Evolutionary conservation across 352 stramenopile species (phyloP).

Genomic region (Phytopythium oedochilum): DNA sequence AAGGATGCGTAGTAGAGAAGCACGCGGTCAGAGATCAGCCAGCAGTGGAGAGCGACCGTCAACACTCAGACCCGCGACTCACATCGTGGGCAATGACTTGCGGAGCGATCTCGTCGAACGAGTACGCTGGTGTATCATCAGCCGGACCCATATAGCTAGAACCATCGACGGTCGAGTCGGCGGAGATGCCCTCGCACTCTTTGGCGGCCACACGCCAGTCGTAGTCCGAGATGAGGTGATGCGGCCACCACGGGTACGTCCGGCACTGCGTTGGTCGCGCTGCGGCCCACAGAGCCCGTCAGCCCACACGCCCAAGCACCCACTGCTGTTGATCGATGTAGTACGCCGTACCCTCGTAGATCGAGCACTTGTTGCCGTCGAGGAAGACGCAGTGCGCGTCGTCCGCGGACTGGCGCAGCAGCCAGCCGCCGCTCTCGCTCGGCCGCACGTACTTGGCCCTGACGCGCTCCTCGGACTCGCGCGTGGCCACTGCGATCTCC

Average conservation of each 20-base stretch:
- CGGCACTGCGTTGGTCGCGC: conserved; percentile 71
- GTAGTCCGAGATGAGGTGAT: conserved; percentile 73
- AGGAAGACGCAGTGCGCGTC: conserved; percentile 66
- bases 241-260: conserved; percentile 81
- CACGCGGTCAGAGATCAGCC: not conserved
- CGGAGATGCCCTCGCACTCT: conserved; percentile 61
- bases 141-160: not conserved
- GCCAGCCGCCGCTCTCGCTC: conserved; percentile 19
- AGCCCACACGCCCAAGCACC: too few relatives aligned
- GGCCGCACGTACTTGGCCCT: conserved; percentile 27
- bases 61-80: conserved; percentile 4
- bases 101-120: conserved; percentile 49
- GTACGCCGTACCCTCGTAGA: conserved; percentile 41
- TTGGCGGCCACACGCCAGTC: conserved; percentile 62
- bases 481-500: conserved; percentile 29
- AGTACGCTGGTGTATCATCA: conserved; percentile 7
- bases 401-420: conserved; percentile 44
- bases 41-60: not conserved
- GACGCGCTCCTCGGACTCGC: conserved; percentile 27
- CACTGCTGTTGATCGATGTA: too few relatives aligned
- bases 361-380: conserved; percentile 53
- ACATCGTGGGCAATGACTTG: conserved; percentile 71
- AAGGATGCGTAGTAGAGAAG: too few relatives aligned
- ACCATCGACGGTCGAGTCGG: not conserved
- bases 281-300: conserved; percentile 11